Evolutionary conservation across 2,329 filamentous ascomycete species (phyloP).

Genomic region (Harringtonia lauricola): DNA sequence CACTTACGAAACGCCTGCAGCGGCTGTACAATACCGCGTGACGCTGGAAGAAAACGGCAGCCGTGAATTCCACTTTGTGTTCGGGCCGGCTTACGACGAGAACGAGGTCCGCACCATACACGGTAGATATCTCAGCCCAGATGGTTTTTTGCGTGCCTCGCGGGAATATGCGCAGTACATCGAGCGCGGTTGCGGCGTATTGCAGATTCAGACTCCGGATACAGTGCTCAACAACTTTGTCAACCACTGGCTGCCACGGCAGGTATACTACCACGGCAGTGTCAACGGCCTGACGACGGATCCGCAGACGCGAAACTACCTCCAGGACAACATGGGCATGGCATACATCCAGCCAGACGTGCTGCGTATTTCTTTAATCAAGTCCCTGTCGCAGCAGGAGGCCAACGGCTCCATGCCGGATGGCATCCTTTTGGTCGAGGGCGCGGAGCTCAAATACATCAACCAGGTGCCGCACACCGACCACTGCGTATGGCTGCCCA

Average conservation of each 20-base stretch:
- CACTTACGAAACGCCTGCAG: constrained; percentile 42
- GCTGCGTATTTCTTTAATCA: constrained; percentile 35
- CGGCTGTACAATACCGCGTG: constrained; percentile 39
- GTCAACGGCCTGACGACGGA: constrained; percentile 48
- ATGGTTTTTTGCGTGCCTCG: constrained; percentile 32
- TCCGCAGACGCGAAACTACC: constrained; percentile 47
- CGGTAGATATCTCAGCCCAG: constrained; percentile 38
- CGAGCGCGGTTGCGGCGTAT: constrained; percentile 34
- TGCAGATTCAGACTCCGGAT: constrained; percentile 42
- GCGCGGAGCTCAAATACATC: constrained; percentile 48
- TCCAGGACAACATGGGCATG: constrained; percentile 53
- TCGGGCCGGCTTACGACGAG: no score
- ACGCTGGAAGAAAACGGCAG: no score
- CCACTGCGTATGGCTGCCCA: constrained; percentile 46
- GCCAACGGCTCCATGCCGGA: constrained; percentile 45
- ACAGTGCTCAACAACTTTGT: constrained; percentile 44
- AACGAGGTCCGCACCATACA: no score
- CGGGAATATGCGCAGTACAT: constrained; percentile 41
- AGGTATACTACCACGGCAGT: constrained; percentile 47
- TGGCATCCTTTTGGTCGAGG: constrained; percentile 40
- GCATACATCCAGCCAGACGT: constrained; percentile 40
- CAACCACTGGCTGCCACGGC: constrained; percentile 47
- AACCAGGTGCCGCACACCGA: constrained; percentile 51
- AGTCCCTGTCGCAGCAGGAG: constrained; percentile 40
- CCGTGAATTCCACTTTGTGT: no score